These are phyloP conservation scores for Penicillium sp. DNA, from an alignment of 2,329 filamentous ascomycete genomes.

Conservation along the genomic window DNA sequence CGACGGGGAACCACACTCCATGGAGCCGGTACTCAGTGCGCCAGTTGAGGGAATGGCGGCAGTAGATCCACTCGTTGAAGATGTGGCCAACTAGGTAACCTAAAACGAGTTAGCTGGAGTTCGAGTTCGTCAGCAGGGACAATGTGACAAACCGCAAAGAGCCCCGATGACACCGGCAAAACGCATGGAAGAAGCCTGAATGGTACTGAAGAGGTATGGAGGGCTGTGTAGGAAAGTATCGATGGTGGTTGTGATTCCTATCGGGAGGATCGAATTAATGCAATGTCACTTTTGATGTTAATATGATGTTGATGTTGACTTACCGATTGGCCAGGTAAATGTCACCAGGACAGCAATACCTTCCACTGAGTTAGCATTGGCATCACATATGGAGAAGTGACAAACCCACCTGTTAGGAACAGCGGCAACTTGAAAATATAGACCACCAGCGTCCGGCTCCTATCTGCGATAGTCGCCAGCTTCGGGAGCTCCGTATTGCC, in stretches of 20 bases:
- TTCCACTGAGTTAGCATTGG: not conserved
- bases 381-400: not conserved
- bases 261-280: not conserved
- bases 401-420: conserved; percentile 25
- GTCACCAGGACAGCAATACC: conserved; percentile 35
- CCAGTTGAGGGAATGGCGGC: conserved; percentile 25
- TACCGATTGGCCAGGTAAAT: conserved; percentile 41
- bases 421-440: conserved; percentile 35
- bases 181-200: conserved; percentile 38
- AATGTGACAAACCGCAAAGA: conserved; percentile 23
- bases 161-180: conserved; percentile 39
- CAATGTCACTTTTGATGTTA: not conserved
- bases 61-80: conserved; percentile 38
- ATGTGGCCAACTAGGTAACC: conserved; percentile 36
- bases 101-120: conserved; percentile 1
- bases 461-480: conserved; percentile 21
- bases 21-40: conserved; percentile 36
- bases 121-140: not conserved
- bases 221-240: conserved; percentile 34
- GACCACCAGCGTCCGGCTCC: conserved; percentile 23
- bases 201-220: conserved; percentile 36
- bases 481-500: conserved; percentile 33
- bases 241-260: conserved; percentile 38
- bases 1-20: conserved; percentile 36
- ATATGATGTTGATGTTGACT: not conserved